phyloP scores from a whole-genome alignment of 345 rosid species.

The Citrus cavaleriei region DNA sequence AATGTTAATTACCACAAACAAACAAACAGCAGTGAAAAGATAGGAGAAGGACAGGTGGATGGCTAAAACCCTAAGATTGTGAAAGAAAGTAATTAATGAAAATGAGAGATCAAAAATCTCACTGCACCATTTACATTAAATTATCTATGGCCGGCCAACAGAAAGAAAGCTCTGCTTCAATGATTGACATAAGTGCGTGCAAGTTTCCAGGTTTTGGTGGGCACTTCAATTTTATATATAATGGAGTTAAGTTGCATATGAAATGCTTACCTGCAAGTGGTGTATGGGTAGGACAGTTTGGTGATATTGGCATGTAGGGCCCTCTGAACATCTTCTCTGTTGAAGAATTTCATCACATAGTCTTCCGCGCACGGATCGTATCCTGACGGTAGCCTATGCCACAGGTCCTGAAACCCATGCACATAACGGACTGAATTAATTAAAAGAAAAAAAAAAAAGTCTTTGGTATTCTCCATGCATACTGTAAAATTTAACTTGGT shows the following conservation, averaged over 20 bases:
- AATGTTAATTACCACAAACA: not conserved
- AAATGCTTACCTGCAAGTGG: slow-evolving; percentile 56
- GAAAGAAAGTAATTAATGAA: slow-evolving; percentile 8
- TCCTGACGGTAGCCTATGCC: slow-evolving; percentile 54
- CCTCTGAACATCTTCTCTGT: slow-evolving; percentile 63
- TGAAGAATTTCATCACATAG: slow-evolving; percentile 51
- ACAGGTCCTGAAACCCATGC: slow-evolving; percentile 33
- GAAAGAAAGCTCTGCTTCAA: slow-evolving; percentile 15
- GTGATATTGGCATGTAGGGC: slow-evolving; percentile 76
- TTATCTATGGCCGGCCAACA: not conserved
- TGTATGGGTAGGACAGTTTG: slow-evolving; percentile 51
- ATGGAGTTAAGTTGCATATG: not conserved
- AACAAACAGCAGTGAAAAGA: not conserved
- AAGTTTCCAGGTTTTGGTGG: not conserved
- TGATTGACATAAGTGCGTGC: slow-evolving; percentile 12
- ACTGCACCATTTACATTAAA: not conserved
- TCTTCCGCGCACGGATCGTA: slow-evolving; percentile 69
- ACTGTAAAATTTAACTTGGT: too few species aligned
- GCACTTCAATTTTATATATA: not conserved
- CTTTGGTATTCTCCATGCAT: too few species aligned
- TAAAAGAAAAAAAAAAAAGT: too few species aligned
- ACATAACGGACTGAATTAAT: not conserved
- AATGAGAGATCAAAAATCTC: slow-evolving; percentile 5
- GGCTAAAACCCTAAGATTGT: not conserved
- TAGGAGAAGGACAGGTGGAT: too few species aligned